Conservation (phyloP, 179 eudicot genomes). For the Silene noctiflora region DNA sequence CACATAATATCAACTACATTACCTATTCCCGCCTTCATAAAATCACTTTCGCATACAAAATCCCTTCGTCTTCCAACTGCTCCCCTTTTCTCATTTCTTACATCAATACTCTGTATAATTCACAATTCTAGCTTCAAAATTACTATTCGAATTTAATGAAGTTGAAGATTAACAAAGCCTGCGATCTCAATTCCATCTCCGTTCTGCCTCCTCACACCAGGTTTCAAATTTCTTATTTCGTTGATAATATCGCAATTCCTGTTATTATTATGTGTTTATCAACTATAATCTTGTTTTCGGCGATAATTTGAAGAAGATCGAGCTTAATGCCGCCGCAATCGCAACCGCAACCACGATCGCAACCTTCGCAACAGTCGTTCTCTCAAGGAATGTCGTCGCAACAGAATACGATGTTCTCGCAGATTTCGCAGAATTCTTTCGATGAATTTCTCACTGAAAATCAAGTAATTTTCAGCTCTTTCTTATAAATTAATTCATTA, state of each 20-base stretch:
- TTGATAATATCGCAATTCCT: not conserved
- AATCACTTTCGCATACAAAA: not conserved
- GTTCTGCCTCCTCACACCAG: constrained; percentile 90
- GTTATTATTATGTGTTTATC: not conserved
- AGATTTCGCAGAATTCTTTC: constrained; percentile 76
- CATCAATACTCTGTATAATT: not conserved
- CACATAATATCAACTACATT: too few species aligned
- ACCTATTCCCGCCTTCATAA: not conserved
- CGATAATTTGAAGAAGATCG: constrained; percentile 45
- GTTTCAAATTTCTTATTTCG: constrained; percentile 29
- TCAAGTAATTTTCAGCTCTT: constrained; percentile 36
- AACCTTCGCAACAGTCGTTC: constrained; percentile 64
- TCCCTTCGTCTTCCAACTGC: not conserved
- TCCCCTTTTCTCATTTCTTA: not conserved
- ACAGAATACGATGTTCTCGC: constrained; percentile 56
- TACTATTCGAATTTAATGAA: constrained; percentile 32
- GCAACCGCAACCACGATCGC: constrained; percentile 55
- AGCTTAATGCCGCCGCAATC: constrained; percentile 37
- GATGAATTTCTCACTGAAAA: constrained; percentile 49
- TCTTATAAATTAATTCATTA: not conserved
- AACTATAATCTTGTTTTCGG: not conserved
- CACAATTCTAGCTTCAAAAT: not conserved
- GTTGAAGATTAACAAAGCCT: constrained; percentile 89
- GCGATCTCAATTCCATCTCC: constrained; percentile 91
- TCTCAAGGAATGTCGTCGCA: constrained; percentile 85